Percentiles rank a stretch among this genome's conserved stretches.
phyloP scores from a whole-genome alignment of 1,284 basidiomycete genomes.

The Anthracocystis walkeri region DNA sequence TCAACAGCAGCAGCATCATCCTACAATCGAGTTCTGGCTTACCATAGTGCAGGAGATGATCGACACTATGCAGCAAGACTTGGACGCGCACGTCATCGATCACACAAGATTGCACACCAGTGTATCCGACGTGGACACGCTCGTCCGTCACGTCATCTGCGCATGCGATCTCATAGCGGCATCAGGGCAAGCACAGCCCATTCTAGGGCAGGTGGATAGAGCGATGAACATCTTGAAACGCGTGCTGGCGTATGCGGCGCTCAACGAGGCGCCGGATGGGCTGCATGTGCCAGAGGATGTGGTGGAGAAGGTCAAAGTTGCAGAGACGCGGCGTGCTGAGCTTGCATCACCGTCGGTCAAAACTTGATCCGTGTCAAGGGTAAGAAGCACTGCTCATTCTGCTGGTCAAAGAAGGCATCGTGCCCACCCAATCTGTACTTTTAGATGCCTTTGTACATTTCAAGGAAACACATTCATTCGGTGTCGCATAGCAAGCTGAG shows the following conservation, averaged over 20 bases:
- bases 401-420: too few relatives aligned
- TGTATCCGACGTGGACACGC: constrained; percentile 32
- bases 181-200: constrained; percentile 8
- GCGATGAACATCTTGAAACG: constrained; percentile 34
- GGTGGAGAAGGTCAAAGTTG: constrained; percentile 8
- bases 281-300: constrained; percentile 20
- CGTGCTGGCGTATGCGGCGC: constrained; percentile 14
- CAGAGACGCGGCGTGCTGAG: constrained; percentile 11
- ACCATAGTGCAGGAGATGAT: constrained; percentile 34
- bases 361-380: neutral
- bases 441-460: too few relatives aligned
- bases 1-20: constrained; percentile 31
- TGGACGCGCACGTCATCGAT: constrained; percentile 38
- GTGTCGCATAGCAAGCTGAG: neutral
- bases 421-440: too few relatives aligned
- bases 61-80: constrained; percentile 25
- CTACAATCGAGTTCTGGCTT: constrained; percentile 48
- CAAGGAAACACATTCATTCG: neutral
- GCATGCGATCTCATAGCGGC: constrained; percentile 31
- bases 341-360: neutral
- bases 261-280: constrained; percentile 14
- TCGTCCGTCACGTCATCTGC: constrained; percentile 28
- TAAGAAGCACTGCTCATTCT: too few relatives aligned
- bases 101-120: constrained; percentile 19
- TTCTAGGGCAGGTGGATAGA: constrained; percentile 14